Conservation (phyloP, 2,329 filamentous ascomycete species). For the Fusarium sp. region DNA sequence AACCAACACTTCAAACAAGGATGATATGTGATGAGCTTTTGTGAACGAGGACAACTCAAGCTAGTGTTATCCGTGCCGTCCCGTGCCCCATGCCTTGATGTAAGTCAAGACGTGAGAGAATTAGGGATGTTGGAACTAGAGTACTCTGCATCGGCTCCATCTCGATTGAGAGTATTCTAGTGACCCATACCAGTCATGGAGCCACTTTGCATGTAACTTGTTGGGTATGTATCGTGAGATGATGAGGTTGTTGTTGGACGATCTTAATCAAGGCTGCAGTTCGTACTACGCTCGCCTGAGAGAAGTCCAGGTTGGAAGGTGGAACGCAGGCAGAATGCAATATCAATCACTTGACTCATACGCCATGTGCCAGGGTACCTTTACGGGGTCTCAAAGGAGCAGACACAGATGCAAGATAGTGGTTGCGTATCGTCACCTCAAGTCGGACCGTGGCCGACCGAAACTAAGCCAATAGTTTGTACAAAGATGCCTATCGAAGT, state of each 20-base stretch:
- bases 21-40: conserved; percentile 12
- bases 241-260: conserved; percentile 22
- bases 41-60: neutral
- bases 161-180: conserved; percentile 22
- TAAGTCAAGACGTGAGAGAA: conserved; percentile 14
- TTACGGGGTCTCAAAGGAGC: conserved; percentile 29
- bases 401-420: conserved; percentile 31
- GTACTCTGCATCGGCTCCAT: conserved; percentile 22
- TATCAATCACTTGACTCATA: conserved; percentile 49
- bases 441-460: conserved; percentile 25
- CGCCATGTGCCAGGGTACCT: conserved; percentile 44
- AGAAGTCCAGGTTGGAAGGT: conserved; percentile 35
- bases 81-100: conserved; percentile 19
- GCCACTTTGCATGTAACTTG: conserved; percentile 42
- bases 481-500: conserved; percentile 12
- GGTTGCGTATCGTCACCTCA: conserved; percentile 23
- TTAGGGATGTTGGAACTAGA: conserved; percentile 13
- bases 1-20: conserved; percentile 29
- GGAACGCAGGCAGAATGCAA: conserved; percentile 26
- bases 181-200: conserved; percentile 8
- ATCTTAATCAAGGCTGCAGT: conserved; percentile 30
- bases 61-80: conserved; percentile 25
- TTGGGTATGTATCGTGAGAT: conserved; percentile 32
- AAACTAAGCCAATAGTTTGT: conserved; percentile 9
- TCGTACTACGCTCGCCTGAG: conserved; percentile 33